These are phyloP conservation scores for Wickerhamomyces strasburgensis DNA, from an alignment of 805 yeast genomes.

Conservation along the genomic window DNA sequence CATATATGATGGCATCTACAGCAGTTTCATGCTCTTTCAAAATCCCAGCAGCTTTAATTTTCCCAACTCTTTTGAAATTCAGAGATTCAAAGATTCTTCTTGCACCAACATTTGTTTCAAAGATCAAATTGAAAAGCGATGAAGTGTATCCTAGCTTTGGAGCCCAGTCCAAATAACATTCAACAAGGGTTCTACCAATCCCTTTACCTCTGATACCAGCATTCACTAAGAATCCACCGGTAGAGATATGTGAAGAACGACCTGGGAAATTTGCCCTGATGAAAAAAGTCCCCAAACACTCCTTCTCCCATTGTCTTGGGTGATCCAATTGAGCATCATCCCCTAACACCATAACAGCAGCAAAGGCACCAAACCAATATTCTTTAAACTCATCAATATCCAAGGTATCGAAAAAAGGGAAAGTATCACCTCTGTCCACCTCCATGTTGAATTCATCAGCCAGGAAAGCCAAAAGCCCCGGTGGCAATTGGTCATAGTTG, in stretches of 20 bases:
- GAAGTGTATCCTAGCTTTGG: constrained; percentile 83
- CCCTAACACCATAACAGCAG: constrained; percentile 76
- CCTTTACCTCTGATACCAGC: constrained; percentile 92
- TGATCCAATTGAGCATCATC: constrained; percentile 50
- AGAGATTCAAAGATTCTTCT: constrained; percentile 71
- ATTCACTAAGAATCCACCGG: constrained; percentile 83
- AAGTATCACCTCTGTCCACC: constrained; percentile 81
- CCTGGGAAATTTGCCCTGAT: constrained; percentile 91
- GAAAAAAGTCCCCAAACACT: constrained; percentile 83
- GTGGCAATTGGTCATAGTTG: constrained; percentile 63
- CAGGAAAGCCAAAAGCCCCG: constrained; percentile 70
- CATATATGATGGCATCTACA: constrained; percentile 83
- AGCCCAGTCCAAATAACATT: constrained; percentile 87
- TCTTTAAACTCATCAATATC: constrained; percentile 71
- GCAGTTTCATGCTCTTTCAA: constrained; percentile 79
- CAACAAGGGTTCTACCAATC: constrained; percentile 79
- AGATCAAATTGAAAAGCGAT: constrained; percentile 77
- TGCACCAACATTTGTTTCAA: constrained; percentile 83
- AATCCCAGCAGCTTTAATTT: constrained; percentile 82
- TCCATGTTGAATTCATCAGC: constrained; percentile 94
- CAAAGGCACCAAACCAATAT: constrained; percentile 85
- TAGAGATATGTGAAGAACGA: constrained; percentile 86
- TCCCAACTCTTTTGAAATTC: constrained; percentile 73
- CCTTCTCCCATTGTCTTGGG: constrained; percentile 81
- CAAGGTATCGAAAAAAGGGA: constrained; percentile 78